Percentiles rank a stretch among this genome's conserved stretches.
phyloP scores from a whole-genome alignment of 805 yeast species.

The Kluyveromyces starmeri region DNA sequence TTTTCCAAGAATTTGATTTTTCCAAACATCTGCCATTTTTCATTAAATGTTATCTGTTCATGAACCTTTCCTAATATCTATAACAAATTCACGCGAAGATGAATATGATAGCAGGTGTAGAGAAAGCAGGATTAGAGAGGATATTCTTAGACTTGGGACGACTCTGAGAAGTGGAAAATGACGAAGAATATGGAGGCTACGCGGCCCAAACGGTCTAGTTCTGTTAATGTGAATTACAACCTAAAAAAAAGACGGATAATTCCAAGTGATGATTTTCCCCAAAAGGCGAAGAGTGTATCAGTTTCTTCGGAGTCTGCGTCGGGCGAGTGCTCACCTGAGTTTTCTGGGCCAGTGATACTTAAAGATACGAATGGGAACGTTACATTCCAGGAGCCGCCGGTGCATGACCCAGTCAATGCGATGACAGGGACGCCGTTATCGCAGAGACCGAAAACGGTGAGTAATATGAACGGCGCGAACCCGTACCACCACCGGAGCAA shows the following conservation, averaged over 20 bases:
- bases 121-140: too few species aligned
- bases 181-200: slow-evolving; percentile 6
- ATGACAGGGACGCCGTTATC: slow-evolving; percentile 63
- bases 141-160: too few species aligned
- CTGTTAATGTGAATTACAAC: slow-evolving; percentile 26
- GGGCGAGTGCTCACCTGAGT: not conserved
- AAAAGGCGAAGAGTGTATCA: not conserved
- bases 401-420: slow-evolving; percentile 45
- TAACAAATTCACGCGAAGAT: too few species aligned
- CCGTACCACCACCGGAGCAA: not conserved
- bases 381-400: slow-evolving; percentile 44
- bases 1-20: too few species aligned
- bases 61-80: too few species aligned
- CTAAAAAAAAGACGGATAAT: slow-evolving; percentile 26
- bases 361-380: slow-evolving; percentile 16
- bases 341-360: slow-evolving; percentile 1
- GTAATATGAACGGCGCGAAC: slow-evolving; percentile 6
- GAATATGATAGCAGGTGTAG: too few species aligned
- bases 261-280: slow-evolving; percentile 16
- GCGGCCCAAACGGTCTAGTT: slow-evolving; percentile 24
- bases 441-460: slow-evolving; percentile 16
- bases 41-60: too few species aligned
- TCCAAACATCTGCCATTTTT: too few species aligned
- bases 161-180: too few species aligned
- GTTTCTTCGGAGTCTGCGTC: not conserved